Evolutionary conservation across 805 yeast genomes (phyloP).

Genomic region (Candida ipomoeae): DNA sequence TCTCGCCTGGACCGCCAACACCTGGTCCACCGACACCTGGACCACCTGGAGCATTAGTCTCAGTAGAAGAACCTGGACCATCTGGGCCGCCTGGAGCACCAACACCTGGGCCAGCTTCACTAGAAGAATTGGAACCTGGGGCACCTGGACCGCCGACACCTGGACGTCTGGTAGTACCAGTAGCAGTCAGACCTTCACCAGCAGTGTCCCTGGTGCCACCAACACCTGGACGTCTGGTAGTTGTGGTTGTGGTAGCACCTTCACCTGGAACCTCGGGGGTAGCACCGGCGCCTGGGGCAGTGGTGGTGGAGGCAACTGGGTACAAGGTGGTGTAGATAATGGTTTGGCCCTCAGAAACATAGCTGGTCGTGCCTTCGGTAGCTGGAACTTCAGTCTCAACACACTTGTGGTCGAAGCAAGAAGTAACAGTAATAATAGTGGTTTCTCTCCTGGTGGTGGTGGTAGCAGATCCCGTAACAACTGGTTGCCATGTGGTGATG

Average conservation of each 20-base stretch:
- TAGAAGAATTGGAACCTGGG: not conserved
- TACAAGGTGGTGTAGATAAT: conserved; percentile 26
- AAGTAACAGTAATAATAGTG: conserved; percentile 7
- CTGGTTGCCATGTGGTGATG: conserved; percentile 37
- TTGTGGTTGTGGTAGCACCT: not conserved
- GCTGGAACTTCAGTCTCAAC: conserved; percentile 13
- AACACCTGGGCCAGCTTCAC: not conserved
- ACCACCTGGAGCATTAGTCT: too few relatives aligned
- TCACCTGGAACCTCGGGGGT: not conserved
- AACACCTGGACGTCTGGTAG: not conserved
- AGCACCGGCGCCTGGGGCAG: conserved; percentile 3
- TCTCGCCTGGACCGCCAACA: not conserved
- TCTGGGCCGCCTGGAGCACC: not conserved
- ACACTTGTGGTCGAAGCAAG: conserved; percentile 13
- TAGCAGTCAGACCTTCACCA: conserved; percentile 3
- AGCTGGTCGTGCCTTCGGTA: conserved; percentile 19
- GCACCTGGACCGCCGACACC: not conserved
- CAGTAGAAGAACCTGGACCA: not conserved
- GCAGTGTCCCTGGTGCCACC: not conserved
- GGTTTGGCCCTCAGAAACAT: conserved; percentile 1
- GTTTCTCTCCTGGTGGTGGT: conserved; percentile 17
- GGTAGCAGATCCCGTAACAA: conserved; percentile 21
- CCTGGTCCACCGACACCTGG: not conserved
- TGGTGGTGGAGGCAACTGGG: conserved; percentile 12
- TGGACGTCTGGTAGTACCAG: not conserved